Conservation (phyloP, 495 filamentous ascomycete genomes). For the Pseudevernia furfuracea region DNA sequence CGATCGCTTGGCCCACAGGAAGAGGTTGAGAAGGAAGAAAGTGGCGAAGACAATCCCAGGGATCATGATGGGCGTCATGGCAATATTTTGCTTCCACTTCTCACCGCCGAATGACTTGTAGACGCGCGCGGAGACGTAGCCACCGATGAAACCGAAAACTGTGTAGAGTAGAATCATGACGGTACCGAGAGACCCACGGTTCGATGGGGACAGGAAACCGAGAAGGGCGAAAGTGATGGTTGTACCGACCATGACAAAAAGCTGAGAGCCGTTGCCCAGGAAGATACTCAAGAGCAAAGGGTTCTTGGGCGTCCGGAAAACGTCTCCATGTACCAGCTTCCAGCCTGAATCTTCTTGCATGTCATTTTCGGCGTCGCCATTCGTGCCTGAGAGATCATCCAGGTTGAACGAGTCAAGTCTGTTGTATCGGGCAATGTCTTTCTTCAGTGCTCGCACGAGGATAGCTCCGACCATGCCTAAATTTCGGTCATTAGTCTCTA, state of each 20-base stretch:
- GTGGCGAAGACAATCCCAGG: slow-evolving; percentile 77
- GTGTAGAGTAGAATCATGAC: slow-evolving; percentile 90
- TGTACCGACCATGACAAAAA: slow-evolving; percentile 94
- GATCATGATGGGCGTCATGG: slow-evolving; percentile 75
- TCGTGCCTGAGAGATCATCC: slow-evolving; percentile 72
- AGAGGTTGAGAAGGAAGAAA: slow-evolving; percentile 94
- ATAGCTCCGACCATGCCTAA: slow-evolving; percentile 75
- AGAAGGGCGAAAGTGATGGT: slow-evolving; percentile 91
- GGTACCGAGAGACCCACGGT: slow-evolving; percentile 85
- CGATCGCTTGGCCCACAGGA: slow-evolving; percentile 84
- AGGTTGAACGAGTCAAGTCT: slow-evolving; percentile 77
- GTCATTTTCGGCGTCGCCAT: slow-evolving; percentile 71
- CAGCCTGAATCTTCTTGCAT: slow-evolving; percentile 97
- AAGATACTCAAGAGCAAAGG: slow-evolving; percentile 80
- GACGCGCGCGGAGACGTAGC: slow-evolving; percentile 77
- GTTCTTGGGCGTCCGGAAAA: slow-evolving; percentile 80
- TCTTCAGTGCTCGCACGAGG: slow-evolving; percentile 73
- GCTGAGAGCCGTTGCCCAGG: slow-evolving; percentile 86
- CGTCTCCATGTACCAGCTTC: slow-evolving; percentile 97
- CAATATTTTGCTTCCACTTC: slow-evolving; percentile 87
- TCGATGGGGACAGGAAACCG: slow-evolving; percentile 89
- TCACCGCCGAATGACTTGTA: slow-evolving; percentile 93
- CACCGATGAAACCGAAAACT: slow-evolving; percentile 84
- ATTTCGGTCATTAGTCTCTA: background rate
- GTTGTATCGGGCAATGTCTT: slow-evolving; percentile 95